These are phyloP conservation scores for Blepharisma japonicum DNA, from an alignment of 73 alveolate genomes.

Conservation along the genomic window DNA sequence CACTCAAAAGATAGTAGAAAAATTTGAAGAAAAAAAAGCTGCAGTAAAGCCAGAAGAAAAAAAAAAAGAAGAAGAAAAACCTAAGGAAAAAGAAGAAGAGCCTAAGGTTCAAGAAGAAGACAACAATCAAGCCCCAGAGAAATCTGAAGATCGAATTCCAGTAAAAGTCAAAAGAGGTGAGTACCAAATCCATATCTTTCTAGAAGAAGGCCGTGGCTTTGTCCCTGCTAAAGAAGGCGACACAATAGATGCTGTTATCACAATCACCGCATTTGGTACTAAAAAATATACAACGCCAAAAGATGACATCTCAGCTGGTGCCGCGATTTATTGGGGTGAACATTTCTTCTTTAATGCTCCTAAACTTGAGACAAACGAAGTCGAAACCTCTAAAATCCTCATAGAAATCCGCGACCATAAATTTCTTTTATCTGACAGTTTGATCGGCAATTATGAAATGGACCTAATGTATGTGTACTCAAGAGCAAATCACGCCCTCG, in stretches of 20 bases:
- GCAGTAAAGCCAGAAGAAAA: no score
- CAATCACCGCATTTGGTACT: constrained; percentile 41
- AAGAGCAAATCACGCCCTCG: constrained; percentile 76
- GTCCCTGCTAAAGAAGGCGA: constrained; percentile 41
- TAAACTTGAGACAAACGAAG: constrained; percentile 30
- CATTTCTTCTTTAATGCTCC: constrained; percentile 70
- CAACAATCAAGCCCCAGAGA: not conserved
- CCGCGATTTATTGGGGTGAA: constrained; percentile 64
- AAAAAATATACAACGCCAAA: constrained; percentile 66
- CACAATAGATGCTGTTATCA: constrained; percentile 73
- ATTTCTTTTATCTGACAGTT: constrained; percentile 54
- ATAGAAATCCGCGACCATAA: constrained; percentile 64
- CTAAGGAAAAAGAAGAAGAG: no score
- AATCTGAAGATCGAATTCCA: not conserved
- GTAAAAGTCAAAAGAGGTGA: constrained; percentile 47
- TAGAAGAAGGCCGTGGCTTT: constrained; percentile 64
- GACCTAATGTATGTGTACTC: constrained; percentile 85
- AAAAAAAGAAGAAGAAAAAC: no score
- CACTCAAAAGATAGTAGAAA: no score
- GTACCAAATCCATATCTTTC: constrained; percentile 47
- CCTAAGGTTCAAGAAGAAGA: no score
- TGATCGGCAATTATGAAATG: constrained; percentile 83
- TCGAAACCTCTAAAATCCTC: constrained; percentile 55
- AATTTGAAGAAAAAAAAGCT: no score
- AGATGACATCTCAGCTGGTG: constrained; percentile 64